Evolutionary conservation across 2,329 filamentous ascomycete species (phyloP), one percentile per base, ranked within the genome.

Genomic region (Colletotrichum sp.): DNA sequence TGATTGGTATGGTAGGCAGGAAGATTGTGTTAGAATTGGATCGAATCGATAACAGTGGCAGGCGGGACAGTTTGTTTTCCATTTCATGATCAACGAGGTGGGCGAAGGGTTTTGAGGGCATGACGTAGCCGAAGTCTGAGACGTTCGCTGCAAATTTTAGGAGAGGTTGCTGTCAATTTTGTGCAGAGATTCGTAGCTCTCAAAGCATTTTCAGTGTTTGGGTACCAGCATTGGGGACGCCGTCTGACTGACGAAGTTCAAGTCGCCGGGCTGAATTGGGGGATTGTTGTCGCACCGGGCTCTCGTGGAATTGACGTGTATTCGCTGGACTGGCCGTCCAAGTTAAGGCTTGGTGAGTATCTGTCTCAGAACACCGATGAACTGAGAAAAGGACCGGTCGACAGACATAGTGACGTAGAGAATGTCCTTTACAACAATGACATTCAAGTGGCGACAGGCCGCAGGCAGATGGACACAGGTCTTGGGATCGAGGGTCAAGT

Each of bases 341-440:
- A 10, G 18, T 43, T n/a, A 5, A 9, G 18, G 5, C 38, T 43
- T 43, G 18, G 38, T n/a, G 18, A 43, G 0, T 3, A n/a, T 6
- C 8, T 43, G 8, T 18, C 16, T 4, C 16, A n/a, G 18, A 18
- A 5, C 38, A 43, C 38, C 3, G 8, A 10, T n/a, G 9, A 9
- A 43, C 1, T n/a, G 5, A 43, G 38, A 2, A 43, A 43, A 3
- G 3, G 38, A n/a, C 18, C 18, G 0, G 38, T n/a, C 38, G 9
- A 43, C 18, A 43, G 18, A 43, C 0, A 43, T 3, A 43, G 18
- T 43, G 18, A 3, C 0, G 18, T 43, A 43, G 18, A 43, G 38
- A 43, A 10, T n/a, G 5, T 10, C 38, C 0, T 43, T 3, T 10
- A 3, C 18, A n/a, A 10, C 18, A n/a, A 43, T 43, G 18, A 1